phyloP scores from a whole-genome alignment of 345 rosid species.

The Psidium guajava region DNA sequence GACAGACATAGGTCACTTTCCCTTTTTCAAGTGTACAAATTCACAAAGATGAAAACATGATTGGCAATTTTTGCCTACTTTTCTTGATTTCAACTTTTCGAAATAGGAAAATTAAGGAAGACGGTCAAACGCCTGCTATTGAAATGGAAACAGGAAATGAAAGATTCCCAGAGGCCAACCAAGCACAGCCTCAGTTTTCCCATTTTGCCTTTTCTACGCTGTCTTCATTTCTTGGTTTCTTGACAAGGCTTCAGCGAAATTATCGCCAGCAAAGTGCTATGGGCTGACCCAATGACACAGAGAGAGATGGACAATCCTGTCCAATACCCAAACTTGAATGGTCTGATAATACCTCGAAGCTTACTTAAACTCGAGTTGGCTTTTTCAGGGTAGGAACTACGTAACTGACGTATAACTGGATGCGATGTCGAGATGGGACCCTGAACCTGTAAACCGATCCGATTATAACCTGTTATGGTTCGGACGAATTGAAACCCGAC shows the following conservation, averaged over 20 bases:
- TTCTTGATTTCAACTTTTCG: neutral
- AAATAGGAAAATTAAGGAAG: neutral
- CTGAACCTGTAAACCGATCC: neutral
- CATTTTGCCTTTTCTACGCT: neutral
- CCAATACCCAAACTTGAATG: neutral
- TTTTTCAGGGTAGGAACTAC: neutral
- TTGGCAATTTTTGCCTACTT: neutral
- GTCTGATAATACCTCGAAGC: neutral
- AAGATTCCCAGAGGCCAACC: neutral
- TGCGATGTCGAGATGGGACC: neutral
- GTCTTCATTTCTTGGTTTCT: neutral
- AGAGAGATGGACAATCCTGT: neutral
- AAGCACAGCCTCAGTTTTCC: neutral
- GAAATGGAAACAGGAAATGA: neutral
- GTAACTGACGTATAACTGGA: neutral
- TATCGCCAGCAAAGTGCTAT: neutral
- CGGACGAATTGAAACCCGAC: neutral
- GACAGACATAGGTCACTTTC: neutral
- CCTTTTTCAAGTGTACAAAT: neutral
- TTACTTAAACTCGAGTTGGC: neutral
- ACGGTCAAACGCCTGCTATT: neutral
- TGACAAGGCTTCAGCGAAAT: neutral
- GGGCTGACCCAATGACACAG: neutral
- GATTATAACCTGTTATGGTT: neutral
- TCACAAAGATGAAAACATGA: neutral